Percentiles rank a stretch among this genome's conserved stretches.
Conservation (phyloP, 2,329 filamentous ascomycete species). For the Cladophialophora carrionii region DNA sequence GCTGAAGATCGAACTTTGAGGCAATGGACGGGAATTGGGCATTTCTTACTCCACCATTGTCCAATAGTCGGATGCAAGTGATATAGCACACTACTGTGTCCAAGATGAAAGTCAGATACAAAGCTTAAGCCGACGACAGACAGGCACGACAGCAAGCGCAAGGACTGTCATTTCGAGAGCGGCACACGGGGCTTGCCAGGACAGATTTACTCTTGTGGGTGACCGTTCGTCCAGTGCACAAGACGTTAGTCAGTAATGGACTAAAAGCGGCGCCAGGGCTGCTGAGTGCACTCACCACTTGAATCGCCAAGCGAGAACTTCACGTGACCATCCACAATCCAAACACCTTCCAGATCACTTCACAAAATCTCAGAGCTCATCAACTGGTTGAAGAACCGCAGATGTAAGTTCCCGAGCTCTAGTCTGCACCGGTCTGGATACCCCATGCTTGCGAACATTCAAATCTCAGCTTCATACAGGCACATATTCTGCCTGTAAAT, state of each 20-base stretch:
- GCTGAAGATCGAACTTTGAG: too few species aligned
- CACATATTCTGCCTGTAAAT: background rate
- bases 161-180: too few species aligned
- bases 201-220: background rate
- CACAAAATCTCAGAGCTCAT: background rate
- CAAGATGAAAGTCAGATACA: too few species aligned
- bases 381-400: background rate
- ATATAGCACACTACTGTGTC: too few species aligned
- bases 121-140: too few species aligned
- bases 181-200: too few species aligned
- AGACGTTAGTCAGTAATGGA: background rate
- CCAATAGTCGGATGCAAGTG: too few species aligned
- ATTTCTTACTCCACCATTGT: too few species aligned
- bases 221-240: too few species aligned
- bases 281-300: background rate
- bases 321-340: conserved; percentile 1
- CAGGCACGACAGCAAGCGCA: too few species aligned
- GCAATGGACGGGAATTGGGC: too few species aligned
- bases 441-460: background rate
- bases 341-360: background rate
- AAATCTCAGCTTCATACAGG: background rate
- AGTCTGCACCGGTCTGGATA: background rate
- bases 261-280: background rate
- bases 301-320: background rate
- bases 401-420: background rate